Evolutionary conservation across 2,329 filamentous ascomycete species (phyloP).

Genomic region (Penicillium paneum): DNA sequence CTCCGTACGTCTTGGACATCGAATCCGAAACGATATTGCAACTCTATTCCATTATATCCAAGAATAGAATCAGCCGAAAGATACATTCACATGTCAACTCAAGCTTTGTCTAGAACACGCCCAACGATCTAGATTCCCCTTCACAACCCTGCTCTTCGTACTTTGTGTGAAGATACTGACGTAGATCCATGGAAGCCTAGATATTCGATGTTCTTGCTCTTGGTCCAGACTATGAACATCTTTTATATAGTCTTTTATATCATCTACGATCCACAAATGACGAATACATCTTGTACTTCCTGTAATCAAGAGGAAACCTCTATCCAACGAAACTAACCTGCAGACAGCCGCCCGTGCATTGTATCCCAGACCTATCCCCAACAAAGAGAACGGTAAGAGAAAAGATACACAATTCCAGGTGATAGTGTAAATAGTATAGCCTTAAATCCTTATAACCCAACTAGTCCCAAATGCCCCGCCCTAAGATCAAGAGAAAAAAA

Average conservation of each 20-base stretch:
- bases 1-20: neutral
- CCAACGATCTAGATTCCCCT: neutral
- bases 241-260: neutral
- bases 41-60: neutral
- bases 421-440: neutral
- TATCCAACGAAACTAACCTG: neutral
- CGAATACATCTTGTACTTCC: neutral
- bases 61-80: neutral
- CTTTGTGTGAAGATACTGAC: neutral
- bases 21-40: neutral
- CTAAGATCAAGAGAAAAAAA: neutral
- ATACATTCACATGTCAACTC: neutral
- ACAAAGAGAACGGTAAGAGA: neutral
- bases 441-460: neutral
- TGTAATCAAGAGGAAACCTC: neutral
- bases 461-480: constrained; percentile 15
- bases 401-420: neutral
- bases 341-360: neutral
- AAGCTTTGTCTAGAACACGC: neutral
- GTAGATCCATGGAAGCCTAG: neutral
- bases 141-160: neutral
- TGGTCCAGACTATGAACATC: neutral
- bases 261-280: neutral
- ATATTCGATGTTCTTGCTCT: neutral
- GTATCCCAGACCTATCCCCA: neutral